Conservation (phyloP, 2,329 filamentous ascomycete genomes). For the Verticillium longisporum region DNA sequence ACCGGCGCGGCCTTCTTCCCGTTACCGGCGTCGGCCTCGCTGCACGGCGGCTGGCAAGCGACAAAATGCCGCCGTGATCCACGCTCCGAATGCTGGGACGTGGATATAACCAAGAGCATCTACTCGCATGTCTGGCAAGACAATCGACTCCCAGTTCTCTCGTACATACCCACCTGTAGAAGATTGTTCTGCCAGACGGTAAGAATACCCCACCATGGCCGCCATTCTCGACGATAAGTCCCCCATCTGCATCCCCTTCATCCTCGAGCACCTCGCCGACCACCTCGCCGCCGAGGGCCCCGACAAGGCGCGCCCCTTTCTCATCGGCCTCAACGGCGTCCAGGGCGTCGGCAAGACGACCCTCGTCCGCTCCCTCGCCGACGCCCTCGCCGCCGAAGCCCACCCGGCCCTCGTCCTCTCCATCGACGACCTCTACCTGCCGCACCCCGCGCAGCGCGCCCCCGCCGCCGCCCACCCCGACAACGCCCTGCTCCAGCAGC, state of each 20-base stretch:
- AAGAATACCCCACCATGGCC: constrained; percentile 19
- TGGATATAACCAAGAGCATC: no score
- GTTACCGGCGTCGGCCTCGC: no score
- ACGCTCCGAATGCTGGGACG: no score
- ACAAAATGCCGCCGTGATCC: no score
- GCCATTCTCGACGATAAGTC: constrained; percentile 69
- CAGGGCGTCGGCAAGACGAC: constrained; percentile 93
- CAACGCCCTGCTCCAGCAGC: constrained; percentile 72
- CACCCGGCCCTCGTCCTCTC: constrained; percentile 66
- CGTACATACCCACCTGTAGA: no score
- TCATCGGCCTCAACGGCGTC: constrained; percentile 84
- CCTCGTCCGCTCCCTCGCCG: constrained; percentile 62
- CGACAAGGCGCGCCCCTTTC: constrained; percentile 57
- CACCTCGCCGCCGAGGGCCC: constrained; percentile 33
- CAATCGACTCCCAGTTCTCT: no score
- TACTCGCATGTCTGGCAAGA: no score
- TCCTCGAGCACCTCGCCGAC: constrained; percentile 50
- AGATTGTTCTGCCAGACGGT: no score
- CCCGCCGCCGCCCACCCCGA: constrained; percentile 58
- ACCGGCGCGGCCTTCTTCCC: not conserved
- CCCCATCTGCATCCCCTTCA: constrained; percentile 70
- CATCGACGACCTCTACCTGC: constrained; percentile 86
- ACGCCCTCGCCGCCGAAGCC: constrained; percentile 49
- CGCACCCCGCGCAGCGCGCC: constrained; percentile 58
- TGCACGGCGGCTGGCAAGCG: no score